Evolutionary conservation across 2,329 filamentous ascomycete genomes (phyloP).

Genomic region (Fusarium goolgardi): DNA sequence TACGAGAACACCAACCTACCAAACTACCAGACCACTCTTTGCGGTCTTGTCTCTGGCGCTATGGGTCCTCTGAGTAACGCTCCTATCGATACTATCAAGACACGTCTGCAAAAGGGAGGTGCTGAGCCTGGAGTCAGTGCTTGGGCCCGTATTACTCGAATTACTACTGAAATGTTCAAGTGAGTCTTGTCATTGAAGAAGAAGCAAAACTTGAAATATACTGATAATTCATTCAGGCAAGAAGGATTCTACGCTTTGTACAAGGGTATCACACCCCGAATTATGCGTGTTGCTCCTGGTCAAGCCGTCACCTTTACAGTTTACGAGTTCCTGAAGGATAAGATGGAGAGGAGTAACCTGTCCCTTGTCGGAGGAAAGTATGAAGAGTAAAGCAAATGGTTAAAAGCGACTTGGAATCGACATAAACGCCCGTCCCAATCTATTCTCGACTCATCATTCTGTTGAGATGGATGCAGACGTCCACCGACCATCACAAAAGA

Average conservation of each 20-base stretch:
- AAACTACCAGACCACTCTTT: conserved; percentile 88
- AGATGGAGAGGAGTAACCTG: conserved; percentile 74
- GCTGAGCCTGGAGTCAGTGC: conserved; percentile 85
- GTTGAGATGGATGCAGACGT: neutral
- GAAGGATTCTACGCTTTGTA: conserved; percentile 96
- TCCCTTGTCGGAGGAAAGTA: conserved; percentile 71
- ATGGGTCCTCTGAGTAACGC: conserved; percentile 97
- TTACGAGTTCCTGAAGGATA: conserved; percentile 80
- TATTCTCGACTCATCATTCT: neutral
- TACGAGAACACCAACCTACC: conserved; percentile 75
- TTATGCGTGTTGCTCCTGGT: conserved; percentile 97
- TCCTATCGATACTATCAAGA: conserved; percentile 99
- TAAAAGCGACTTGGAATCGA: neutral
- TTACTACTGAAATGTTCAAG: conserved; percentile 88
- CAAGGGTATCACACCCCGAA: conserved; percentile 97
- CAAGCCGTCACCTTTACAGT: conserved; percentile 85
- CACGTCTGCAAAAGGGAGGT: conserved; percentile 88
- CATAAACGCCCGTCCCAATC: neutral
- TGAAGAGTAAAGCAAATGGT: conserved; percentile 66
- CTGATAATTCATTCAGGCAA: conserved; percentile 65
- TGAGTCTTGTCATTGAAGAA: conserved; percentile 50
- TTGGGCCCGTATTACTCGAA: conserved; percentile 78
- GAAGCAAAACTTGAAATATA: neutral
- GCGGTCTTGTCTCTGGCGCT: conserved; percentile 90
- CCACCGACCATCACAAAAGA: neutral